Percentiles rank a stretch among this genome's conserved stretches.
Evolutionary conservation across 257 asterid species (phyloP).

Genomic region (Phtheirospermum japonicum): DNA sequence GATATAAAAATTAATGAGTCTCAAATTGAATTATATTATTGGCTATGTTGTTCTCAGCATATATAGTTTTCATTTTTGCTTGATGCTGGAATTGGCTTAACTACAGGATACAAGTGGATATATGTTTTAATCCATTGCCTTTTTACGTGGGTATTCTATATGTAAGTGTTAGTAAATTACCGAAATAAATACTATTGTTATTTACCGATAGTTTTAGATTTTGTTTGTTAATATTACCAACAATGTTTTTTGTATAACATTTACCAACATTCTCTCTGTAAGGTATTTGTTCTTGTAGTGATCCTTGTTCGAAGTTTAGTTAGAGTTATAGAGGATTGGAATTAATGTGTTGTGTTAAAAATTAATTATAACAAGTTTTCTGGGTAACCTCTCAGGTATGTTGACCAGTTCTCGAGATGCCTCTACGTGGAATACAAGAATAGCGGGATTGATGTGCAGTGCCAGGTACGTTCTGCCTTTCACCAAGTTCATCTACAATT

Average conservation of each 20-base stretch:
- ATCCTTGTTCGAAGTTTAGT: no score
- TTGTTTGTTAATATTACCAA: no score
- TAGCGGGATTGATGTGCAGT: slow-evolving; percentile 92
- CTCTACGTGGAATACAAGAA: slow-evolving; percentile 96
- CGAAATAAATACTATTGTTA: no score
- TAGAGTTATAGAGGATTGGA: no score
- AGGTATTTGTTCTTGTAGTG: no score
- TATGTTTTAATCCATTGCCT: no score
- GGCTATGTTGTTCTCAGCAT: not conserved
- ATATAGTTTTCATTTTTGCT: not conserved
- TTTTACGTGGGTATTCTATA: no score
- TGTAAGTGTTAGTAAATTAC: no score
- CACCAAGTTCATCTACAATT: not conserved
- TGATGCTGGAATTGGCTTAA: not conserved
- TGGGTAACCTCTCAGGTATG: slow-evolving; percentile 49
- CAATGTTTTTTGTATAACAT: no score
- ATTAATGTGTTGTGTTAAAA: not conserved
- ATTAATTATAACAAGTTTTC: slow-evolving; percentile 6
- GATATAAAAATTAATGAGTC: no score
- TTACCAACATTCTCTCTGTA: no score
- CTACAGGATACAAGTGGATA: not conserved
- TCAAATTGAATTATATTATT: not conserved
- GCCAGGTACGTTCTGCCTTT: slow-evolving; percentile 60
- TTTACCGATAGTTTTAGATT: no score
- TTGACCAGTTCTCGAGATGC: slow-evolving; percentile 92